Conservation (phyloP, 2,329 filamentous ascomycete species). For the Akanthomyces dipterigenus region DNA sequence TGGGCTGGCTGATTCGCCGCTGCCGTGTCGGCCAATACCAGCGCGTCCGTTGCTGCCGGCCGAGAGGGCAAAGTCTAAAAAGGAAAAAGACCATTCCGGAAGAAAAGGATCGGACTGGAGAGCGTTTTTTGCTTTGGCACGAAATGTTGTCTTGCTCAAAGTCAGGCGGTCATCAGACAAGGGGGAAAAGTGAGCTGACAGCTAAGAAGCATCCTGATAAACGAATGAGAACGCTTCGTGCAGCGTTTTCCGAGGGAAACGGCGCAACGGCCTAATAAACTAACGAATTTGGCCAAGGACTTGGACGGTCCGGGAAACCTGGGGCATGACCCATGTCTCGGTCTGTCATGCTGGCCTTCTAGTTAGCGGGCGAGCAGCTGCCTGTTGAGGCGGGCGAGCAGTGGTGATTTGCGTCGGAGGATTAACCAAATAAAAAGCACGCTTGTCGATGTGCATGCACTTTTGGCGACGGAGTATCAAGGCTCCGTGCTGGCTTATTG, state of each 20-base stretch:
- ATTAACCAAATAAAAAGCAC: background rate
- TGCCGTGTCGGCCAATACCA: background rate
- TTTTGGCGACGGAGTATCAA: background rate
- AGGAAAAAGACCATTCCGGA: background rate
- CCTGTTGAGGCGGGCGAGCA: background rate
- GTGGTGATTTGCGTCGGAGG: background rate
- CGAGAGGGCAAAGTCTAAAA: background rate
- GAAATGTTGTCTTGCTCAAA: no score
- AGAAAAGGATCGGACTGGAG: no score
- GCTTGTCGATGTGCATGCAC: background rate
- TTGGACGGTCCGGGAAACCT: background rate
- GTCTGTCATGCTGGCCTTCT: background rate
- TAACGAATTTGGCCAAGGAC: background rate
- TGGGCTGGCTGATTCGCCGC: background rate
- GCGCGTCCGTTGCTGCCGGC: conserved; percentile 1
- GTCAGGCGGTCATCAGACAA: no score
- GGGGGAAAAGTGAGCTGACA: background rate
- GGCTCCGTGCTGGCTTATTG: background rate
- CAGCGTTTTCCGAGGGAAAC: background rate
- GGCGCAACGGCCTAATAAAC: background rate
- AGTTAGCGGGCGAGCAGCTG: background rate
- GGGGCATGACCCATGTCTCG: background rate
- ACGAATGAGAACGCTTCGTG: background rate
- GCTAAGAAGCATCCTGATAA: background rate
- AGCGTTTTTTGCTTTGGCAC: no score